Base-by-base conservation (phyloP, 2,329 filamentous ascomycete genomes). In the Cladosporium austrohemisphaericum region DNA sequence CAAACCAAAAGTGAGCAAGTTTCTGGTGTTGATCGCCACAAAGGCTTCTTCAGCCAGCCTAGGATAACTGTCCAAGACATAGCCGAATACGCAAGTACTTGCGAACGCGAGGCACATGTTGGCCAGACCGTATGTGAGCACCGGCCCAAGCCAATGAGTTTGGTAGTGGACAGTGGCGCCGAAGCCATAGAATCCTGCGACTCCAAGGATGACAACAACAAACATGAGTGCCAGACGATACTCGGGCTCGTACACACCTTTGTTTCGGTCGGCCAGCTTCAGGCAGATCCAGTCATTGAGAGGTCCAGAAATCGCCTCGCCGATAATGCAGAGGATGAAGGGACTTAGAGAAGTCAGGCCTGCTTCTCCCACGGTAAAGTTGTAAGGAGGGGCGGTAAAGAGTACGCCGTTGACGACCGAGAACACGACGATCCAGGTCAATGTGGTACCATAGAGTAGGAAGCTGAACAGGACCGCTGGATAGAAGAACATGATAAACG, bases 21-120 rank as follows among this genome's bases (percentile, higher is more conserved):
- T 75, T 45, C 74, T 66, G 4, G 73, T 70, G 50, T 76, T 77
- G 60, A 77, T 75, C 11, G 74, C 74, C 14, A 77, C 75, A 53
- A 77, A 76, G 1, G 73, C 73, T 60, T 76, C 74, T 58, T 75
- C 73, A 23, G 69, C 71, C 47, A 75, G 60, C 18, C 67, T 65
- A 20, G 69, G 71, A 57, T 76, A 73, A 31, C 69, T 68, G 57
- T 78, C 75, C 38, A 77, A 66, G 14, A 78, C 67, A 51, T 78
- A 78, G 9, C 74, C 74, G 55, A 76, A 76, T 4, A 76, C 72
- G 40, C 71, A 75, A 0, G 73, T 71, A 32, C 70, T 70, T 0
- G 71, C 66, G 51, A 76, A 73, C 3, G 72, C 72, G 32, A 75
- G 59, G 11, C 68, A 70, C 68, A 76, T 72, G 54, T 76, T 76